These are phyloP conservation scores for Neurospora terricola DNA, from an alignment of 495 filamentous ascomycete genomes.

Conservation along the genomic window DNA sequence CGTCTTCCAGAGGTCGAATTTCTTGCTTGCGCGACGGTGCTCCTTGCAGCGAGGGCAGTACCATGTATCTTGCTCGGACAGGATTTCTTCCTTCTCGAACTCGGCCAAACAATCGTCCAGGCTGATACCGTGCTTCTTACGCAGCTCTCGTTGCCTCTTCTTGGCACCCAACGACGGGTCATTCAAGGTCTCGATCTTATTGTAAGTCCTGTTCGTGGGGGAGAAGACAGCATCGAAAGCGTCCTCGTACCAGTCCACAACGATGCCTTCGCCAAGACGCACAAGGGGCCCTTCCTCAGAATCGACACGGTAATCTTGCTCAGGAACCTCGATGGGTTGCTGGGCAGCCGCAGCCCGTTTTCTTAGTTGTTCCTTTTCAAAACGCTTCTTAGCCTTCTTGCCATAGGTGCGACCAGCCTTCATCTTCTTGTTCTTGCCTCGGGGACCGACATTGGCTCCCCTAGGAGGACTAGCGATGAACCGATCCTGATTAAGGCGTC, in stretches of 20 bases:
- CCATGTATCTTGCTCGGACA: constrained; percentile 93
- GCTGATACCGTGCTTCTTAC: constrained; percentile 63
- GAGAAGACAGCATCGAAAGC: constrained; percentile 62
- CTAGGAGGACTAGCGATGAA: background rate
- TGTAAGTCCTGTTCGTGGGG: constrained; percentile 36
- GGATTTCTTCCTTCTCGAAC: constrained; percentile 83
- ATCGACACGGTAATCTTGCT: constrained; percentile 9
- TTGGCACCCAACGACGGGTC: constrained; percentile 60
- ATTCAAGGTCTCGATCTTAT: constrained; percentile 37
- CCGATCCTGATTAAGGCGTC: background rate
- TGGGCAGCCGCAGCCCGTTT: constrained; percentile 17
- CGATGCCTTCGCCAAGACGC: constrained; percentile 65
- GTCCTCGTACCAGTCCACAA: constrained; percentile 69
- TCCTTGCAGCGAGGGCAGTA: constrained; percentile 94
- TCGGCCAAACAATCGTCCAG: constrained; percentile 90
- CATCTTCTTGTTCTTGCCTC: constrained; percentile 26
- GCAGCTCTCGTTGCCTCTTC: constrained; percentile 45
- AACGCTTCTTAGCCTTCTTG: constrained; percentile 26
- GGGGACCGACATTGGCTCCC: background rate
- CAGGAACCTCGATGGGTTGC: constrained; percentile 13
- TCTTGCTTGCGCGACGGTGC: constrained; percentile 83
- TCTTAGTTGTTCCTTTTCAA: constrained; percentile 20
- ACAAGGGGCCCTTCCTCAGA: constrained; percentile 54
- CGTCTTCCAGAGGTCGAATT: constrained; percentile 91
- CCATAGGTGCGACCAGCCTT: constrained; percentile 27